phyloP scores from a whole-genome alignment of 1,284 basidiomycete species.

The Fistulinella cinereoalba region DNA sequence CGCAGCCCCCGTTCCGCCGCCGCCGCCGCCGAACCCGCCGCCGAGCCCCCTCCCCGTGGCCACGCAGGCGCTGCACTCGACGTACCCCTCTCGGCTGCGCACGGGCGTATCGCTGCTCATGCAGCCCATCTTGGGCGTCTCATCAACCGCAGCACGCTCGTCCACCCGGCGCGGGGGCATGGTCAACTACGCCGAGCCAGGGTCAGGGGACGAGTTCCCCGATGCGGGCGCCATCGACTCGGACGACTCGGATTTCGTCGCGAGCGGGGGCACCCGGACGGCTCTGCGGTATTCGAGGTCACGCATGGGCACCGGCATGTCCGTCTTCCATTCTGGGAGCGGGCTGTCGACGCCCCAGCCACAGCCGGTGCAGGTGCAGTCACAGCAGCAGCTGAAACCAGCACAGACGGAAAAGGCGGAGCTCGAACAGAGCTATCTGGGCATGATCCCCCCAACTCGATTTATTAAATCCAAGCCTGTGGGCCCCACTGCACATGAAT shows the following conservation, averaged over 20 bases:
- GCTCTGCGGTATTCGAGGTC: conserved; percentile 41
- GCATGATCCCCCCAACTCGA: conserved; percentile 77
- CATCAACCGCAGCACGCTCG: conserved; percentile 41
- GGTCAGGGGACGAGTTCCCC: conserved; percentile 75
- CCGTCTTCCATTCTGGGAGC: conserved; percentile 34
- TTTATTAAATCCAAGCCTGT: conserved; percentile 68
- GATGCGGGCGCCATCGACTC: conserved; percentile 77
- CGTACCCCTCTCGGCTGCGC: conserved; percentile 89
- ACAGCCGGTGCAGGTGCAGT: conserved; percentile 23
- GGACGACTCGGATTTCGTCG: conserved; percentile 67
- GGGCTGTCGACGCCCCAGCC: conserved; percentile 35
- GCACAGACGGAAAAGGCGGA: conserved; percentile 49
- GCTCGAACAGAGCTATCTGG: conserved; percentile 86
- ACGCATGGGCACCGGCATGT: conserved; percentile 38
- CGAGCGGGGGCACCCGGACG: conserved; percentile 48
- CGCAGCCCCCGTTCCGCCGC: conserved; percentile 19
- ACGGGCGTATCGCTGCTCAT: conserved; percentile 88
- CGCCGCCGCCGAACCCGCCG: conserved; percentile 42
- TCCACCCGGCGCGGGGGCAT: conserved; percentile 59
- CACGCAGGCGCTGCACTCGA: conserved; percentile 76
- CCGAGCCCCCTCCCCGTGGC: conserved; percentile 54
- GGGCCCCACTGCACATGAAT: conserved; percentile 61
- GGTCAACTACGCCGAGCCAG: conserved; percentile 88
- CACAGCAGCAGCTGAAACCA: conserved; percentile 26
- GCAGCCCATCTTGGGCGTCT: conserved; percentile 72